phyloP scores from a whole-genome alignment of 2,329 filamentous ascomycete genomes.

The Bertia moriformis region DNA sequence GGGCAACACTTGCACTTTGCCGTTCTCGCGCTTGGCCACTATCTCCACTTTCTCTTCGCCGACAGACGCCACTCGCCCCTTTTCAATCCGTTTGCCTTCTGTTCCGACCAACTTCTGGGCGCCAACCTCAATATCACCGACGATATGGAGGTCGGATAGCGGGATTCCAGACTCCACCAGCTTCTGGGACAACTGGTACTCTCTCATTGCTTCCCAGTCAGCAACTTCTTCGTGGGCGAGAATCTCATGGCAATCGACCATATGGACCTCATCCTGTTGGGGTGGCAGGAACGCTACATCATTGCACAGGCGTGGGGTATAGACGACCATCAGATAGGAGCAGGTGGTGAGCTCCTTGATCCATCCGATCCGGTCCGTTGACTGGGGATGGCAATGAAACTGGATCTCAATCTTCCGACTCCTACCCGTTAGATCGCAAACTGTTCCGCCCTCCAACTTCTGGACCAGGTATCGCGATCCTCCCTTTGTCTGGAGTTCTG shows the following conservation, averaged over 20 bases:
- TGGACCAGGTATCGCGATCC: constrained; percentile 58
- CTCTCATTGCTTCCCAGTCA: neutral
- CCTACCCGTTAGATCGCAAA: constrained; percentile 57
- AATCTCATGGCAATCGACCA: constrained; percentile 47
- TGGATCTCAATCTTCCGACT: constrained; percentile 54
- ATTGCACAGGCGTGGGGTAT: constrained; percentile 60
- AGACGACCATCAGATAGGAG: constrained; percentile 60
- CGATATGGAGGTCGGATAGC: neutral
- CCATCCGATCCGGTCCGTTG: constrained; percentile 50
- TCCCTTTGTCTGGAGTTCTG: constrained; percentile 47
- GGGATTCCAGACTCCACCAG: neutral
- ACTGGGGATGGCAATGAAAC: constrained; percentile 43
- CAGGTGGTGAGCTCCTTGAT: constrained; percentile 63
- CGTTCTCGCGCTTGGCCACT: neutral
- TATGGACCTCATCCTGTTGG: constrained; percentile 45
- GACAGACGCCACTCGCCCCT: neutral
- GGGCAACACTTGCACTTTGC: neutral
- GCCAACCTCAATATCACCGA: constrained; percentile 1
- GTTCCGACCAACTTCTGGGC: neutral
- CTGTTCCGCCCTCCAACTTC: constrained; percentile 48
- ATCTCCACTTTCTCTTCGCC: neutral
- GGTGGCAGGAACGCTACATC: constrained; percentile 61
- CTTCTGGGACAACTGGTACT: neutral
- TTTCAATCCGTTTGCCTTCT: neutral
- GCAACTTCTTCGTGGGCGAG: constrained; percentile 26